Base-by-base conservation (phyloP, 2,329 filamentous ascomycete genomes). In the Ophiostoma sp. region DNA sequence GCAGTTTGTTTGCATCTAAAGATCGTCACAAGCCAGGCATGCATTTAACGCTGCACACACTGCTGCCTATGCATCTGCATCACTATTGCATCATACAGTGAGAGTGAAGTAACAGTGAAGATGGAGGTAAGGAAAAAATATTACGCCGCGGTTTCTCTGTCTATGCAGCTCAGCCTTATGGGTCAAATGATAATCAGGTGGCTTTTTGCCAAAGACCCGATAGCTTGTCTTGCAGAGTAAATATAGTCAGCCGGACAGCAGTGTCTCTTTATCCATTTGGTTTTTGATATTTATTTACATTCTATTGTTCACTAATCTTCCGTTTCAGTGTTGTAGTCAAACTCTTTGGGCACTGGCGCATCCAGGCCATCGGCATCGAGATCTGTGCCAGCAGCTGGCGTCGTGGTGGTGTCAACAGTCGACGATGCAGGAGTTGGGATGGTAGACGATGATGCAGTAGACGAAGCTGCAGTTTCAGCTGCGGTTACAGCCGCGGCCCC, bases 321-420 rank as follows among this genome's bases (percentile, higher is more conserved):
- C 41, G 75, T 74, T 23, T 78, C 77, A 1, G 77, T 75, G 41
- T 75, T 66, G 68, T 79, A 79, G 36, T 76, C 77, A 68, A 79
- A 79, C 0, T 71, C 73, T 0, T 65, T n/a, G 8, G 78, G 78
- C 33, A 79, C 72, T 4, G 73, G 75, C 17, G 70, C 74, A 7
- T 72, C 73, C 15, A 68, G 71, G 10, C 70, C 73, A 23, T 70
- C 39, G 8, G 23, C n/a, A 67, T 67, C 65, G n/a, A 39, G n/a
- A 39, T 48, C 39, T 31, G 15, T 23, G 20, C n/a, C 20, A n/a
- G 33, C 20, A 39, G 35, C 35, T n/a, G 33, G 7, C 23, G 27
- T 27, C 6, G 31, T 27, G 4, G 27, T 35, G 57, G 31, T 35
- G 27, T 6, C 57, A 33, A 62, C 13, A n/a, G 57, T 13, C 17